Base-by-base conservation (phyloP, 225 moss, liverwort and hornwort species). In the Marchantia paleacea region DNA sequence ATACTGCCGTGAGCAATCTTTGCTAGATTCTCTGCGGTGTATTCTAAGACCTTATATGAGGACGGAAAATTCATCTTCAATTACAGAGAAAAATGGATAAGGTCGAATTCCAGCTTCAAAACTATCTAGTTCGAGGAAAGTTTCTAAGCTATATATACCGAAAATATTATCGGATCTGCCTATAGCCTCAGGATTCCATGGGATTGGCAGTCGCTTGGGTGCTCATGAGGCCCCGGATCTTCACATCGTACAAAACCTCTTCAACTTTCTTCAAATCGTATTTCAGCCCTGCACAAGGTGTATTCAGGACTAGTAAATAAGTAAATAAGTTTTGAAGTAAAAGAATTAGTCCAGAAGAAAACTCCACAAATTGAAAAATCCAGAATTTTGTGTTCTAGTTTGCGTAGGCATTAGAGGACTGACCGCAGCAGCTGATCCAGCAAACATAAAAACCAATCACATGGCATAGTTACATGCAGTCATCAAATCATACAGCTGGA, bases 221-320 rank as follows among this genome's bases (percentile, higher is more conserved):
- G 80, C 81, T 83, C 62, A 84, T 18, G 39, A 89, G 89, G 19
- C 89, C 89, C 52, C 89, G 75, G 30, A 89, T 89, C 55, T 89
- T 89, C 22, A 89, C 89, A 69, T 89, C 89, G 50, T 89, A 89
- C 75, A 89, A 67, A 54, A 89, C 84, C 75, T 89, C 89, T 64
- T 89, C 89, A 69, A 89, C 89, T 82, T 86, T 86, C 78, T 89
- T 89, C 73, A 89, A 47, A 69, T 89, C 89, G 72, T 89, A 89
- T 52, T 89, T 89, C 57, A 89, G 78, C 11, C 87, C 87, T 87
- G 79, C 31, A 29, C 39, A 71, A 39, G 2, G 12, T 25, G 60
- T 51, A 54, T 20, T 28, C 69, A 75, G 50, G 52, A n/a, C 3
- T 31, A 63, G 75, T 69, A 14, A 16, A 39, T 39, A 39, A 39